These are phyloP conservation scores for Laetiporus sulphureus DNA, from an alignment of 1,284 basidiomycete species.

Conservation along the genomic window DNA sequence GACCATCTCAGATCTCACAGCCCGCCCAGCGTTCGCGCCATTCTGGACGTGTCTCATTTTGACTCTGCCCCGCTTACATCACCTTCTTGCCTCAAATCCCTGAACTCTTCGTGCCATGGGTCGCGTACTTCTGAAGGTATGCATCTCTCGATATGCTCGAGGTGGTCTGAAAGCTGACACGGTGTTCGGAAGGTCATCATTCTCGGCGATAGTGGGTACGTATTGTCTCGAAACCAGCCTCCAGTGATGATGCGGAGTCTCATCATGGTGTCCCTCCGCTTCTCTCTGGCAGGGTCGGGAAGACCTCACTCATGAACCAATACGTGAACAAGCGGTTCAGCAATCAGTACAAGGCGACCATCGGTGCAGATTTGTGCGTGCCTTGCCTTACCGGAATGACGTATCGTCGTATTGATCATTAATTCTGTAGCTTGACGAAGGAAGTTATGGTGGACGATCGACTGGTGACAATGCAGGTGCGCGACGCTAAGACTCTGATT, in stretches of 20 bases:
- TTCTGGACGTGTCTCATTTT: slow-evolving; percentile 12
- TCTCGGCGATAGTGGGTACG: slow-evolving; percentile 94
- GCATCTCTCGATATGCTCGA: slow-evolving; percentile 9
- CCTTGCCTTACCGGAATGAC: neutral
- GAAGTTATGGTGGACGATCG: slow-evolving; percentile 99
- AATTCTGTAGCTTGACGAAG: slow-evolving; percentile 78
- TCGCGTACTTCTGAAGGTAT: slow-evolving; percentile 91
- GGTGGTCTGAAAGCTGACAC: slow-evolving; percentile 10
- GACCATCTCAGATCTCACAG: slow-evolving; percentile 15
- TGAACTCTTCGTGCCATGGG: slow-evolving; percentile 45
- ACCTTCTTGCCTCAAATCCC: slow-evolving; percentile 11
- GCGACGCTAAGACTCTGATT: too few species aligned
- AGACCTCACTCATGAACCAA: slow-evolving; percentile 99
- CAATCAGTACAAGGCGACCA: slow-evolving; percentile 99
- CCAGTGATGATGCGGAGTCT: slow-evolving; percentile 4
- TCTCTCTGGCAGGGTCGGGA: slow-evolving; percentile 73
- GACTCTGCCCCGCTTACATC: slow-evolving; percentile 9
- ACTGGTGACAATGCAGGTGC: slow-evolving; percentile 96
- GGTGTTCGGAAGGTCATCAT: slow-evolving; percentile 80
- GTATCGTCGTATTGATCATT: neutral
- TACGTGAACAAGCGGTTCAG: slow-evolving; percentile 99
- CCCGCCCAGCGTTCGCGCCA: slow-evolving; percentile 13
- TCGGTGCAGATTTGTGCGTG: slow-evolving; percentile 84
- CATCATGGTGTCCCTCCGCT: slow-evolving; percentile 4
- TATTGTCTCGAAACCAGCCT: slow-evolving; percentile 9